Evolutionary conservation across 2,329 filamentous ascomycete species (phyloP).

Genomic region (Diaporthe capsici): DNA sequence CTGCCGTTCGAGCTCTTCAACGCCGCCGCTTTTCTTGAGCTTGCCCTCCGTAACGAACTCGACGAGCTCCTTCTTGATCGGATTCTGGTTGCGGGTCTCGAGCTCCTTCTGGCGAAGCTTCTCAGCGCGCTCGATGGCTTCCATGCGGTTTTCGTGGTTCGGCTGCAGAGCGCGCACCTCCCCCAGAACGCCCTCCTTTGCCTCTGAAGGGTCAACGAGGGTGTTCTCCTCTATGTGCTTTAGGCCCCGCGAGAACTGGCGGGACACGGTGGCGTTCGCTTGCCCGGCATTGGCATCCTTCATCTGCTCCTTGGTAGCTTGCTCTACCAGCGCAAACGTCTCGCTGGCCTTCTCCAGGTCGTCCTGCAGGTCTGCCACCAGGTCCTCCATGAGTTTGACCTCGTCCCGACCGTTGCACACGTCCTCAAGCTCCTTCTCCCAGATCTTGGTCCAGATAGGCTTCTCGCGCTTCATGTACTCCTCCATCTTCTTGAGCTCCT

Average conservation of each 20-base stretch:
- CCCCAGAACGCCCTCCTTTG: constrained; percentile 91
- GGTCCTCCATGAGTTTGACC: constrained; percentile 95
- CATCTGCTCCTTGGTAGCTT: constrained; percentile 98
- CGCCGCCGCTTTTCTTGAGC: constrained; percentile 94
- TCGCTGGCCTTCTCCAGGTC: constrained; percentile 95
- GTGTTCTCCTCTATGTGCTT: constrained; percentile 64
- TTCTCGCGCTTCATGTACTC: constrained; percentile 93
- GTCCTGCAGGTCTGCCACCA: constrained; percentile 91
- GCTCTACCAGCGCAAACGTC: constrained; percentile 94
- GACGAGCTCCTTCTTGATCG: constrained; percentile 86
- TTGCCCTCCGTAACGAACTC: constrained; percentile 90
- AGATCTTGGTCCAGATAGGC: constrained; percentile 98
- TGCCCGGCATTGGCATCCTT: constrained; percentile 75
- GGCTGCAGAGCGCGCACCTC: constrained; percentile 94
- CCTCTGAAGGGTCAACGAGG: constrained; percentile 78
- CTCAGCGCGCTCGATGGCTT: constrained; percentile 97
- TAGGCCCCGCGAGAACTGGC: constrained; percentile 70
- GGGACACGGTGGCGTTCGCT: constrained; percentile 58
- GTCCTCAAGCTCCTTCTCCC: constrained; percentile 96
- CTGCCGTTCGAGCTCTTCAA: constrained; percentile 92
- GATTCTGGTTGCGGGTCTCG: constrained; percentile 79
- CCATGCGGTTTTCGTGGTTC: constrained; percentile 92
- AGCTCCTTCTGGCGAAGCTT: constrained; percentile 92
- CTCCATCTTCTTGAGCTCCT: constrained; percentile 94
- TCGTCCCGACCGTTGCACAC: constrained; percentile 97